phyloP scores from a whole-genome alignment of 108 stramenopile genomes.

The Fragilaria crotonensis region DNA sequence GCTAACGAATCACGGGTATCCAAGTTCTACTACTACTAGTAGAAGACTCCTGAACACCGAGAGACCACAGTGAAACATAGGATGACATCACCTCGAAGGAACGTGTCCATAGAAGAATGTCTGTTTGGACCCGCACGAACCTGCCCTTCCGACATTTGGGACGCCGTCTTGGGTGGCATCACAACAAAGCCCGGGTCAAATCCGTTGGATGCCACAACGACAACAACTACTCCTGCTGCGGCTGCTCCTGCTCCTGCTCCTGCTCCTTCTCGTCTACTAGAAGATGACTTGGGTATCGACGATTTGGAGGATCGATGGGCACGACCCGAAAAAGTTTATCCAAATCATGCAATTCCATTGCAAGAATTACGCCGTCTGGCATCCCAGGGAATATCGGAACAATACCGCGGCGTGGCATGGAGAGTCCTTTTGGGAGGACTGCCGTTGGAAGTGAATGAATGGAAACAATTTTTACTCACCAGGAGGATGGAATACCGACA shows the following conservation, averaged over 20 bases:
- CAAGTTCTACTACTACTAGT: no score
- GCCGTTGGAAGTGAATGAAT: conserved; percentile 39
- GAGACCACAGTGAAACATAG: no score
- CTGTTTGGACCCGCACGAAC: conserved; percentile 14
- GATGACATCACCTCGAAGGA: neutral
- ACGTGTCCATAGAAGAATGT: conserved; percentile 17
- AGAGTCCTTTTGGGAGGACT: conserved; percentile 64
- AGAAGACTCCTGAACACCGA: no score
- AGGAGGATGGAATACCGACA: conserved; percentile 49
- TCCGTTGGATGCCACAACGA: neutral
- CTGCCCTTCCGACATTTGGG: conserved; percentile 12
- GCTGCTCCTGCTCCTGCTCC: neutral
- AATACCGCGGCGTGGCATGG: conserved; percentile 68
- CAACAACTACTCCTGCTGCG: neutral
- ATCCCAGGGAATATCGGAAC: conserved; percentile 51
- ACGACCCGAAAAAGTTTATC: neutral
- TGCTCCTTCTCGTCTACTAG: neutral
- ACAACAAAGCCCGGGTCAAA: neutral
- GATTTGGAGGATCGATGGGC: conserved; percentile 5
- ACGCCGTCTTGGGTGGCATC: neutral
- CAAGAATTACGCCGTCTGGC: conserved; percentile 45
- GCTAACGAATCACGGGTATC: no score
- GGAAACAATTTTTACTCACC: conserved; percentile 34
- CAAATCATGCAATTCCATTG: conserved; percentile 43
- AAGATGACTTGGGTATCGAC: conserved; percentile 6